Conservation (phyloP, 2,329 filamentous ascomycete species). For the Epichloe festucae region DNA sequence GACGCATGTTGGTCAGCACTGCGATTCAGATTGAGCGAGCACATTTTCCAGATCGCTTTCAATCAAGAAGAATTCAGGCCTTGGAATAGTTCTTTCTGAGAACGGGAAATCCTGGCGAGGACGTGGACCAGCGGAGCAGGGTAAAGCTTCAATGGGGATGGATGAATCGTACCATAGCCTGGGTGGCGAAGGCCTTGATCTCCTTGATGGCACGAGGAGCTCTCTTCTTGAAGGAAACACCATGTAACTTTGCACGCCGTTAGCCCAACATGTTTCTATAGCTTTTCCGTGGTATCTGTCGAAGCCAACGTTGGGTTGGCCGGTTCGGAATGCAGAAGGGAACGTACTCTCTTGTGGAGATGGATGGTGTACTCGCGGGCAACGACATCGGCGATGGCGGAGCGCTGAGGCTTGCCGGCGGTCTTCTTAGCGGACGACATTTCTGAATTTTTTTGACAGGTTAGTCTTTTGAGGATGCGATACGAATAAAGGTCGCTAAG, state of each 20-base stretch:
- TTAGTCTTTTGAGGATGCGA: constrained; percentile 12
- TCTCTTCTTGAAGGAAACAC: constrained; percentile 98
- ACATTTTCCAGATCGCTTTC: not conserved
- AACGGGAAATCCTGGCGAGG: not conserved
- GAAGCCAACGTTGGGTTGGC: not conserved
- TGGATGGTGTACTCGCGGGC: constrained; percentile 99
- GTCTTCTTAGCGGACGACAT: constrained; percentile 30
- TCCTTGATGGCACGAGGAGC: constrained; percentile 98
- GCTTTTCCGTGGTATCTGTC: constrained; percentile 3
- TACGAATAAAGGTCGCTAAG: not conserved
- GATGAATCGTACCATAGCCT: constrained; percentile 75
- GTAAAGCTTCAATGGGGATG: not conserved
- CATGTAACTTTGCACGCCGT: constrained; percentile 61
- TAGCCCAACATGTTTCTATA: constrained; percentile 2
- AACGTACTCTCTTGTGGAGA: constrained; percentile 76
- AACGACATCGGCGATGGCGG: constrained; percentile 97
- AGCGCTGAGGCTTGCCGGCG: constrained; percentile 46
- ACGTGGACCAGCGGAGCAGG: not conserved
- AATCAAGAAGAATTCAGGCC: not conserved
- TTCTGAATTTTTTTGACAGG: constrained; percentile 17
- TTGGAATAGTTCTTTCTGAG: not conserved
- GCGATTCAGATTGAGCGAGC: not conserved
- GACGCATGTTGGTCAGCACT: constrained; percentile 11
- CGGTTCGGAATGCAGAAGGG: constrained; percentile 5
- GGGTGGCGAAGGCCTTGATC: constrained; percentile 86